Percentiles rank a stretch among this genome's conserved stretches.
These are phyloP conservation scores for Panicum virgatum DNA, from an alignment of 202 grass and related monocot species.

Conservation along the genomic window DNA sequence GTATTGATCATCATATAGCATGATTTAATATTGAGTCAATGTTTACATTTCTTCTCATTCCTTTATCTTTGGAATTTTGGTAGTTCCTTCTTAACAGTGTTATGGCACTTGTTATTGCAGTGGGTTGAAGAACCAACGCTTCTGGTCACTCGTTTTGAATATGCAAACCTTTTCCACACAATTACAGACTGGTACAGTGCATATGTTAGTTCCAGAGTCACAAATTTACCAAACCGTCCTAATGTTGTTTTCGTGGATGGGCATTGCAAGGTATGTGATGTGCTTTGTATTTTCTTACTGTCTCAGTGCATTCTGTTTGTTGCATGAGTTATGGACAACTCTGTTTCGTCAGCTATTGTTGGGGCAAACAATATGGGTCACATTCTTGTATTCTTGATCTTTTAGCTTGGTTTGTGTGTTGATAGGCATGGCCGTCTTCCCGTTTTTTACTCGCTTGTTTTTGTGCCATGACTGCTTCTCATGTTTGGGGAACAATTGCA, in stretches of 20 bases:
- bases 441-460: not conserved
- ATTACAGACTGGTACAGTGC: constrained; percentile 98
- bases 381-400: not conserved
- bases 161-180: constrained; percentile 98
- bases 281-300: constrained; percentile 20
- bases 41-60: constrained; percentile 8
- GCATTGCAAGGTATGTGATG: constrained; percentile 84
- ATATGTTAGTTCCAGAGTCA: constrained; percentile 92
- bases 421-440: not conserved
- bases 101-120: constrained; percentile 51
- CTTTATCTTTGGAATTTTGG: not conserved
- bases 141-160: constrained; percentile 94
- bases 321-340: constrained; percentile 11
- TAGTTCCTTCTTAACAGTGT: constrained; percentile 28
- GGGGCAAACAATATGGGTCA: not conserved
- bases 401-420: not conserved
- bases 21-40: not conserved
- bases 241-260: constrained; percentile 93
- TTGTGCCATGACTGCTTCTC: not conserved
- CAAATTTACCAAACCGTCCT: constrained; percentile 60
- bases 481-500: not conserved
- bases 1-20: constrained; percentile 10
- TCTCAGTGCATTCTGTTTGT: constrained; percentile 15
- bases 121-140: constrained; percentile 93
- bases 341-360: constrained; percentile 16